Percentiles rank a stretch among this genome's conserved stretches.
Conservation (phyloP, 441 rosid species). For the Adansonia madagascariensis region DNA sequence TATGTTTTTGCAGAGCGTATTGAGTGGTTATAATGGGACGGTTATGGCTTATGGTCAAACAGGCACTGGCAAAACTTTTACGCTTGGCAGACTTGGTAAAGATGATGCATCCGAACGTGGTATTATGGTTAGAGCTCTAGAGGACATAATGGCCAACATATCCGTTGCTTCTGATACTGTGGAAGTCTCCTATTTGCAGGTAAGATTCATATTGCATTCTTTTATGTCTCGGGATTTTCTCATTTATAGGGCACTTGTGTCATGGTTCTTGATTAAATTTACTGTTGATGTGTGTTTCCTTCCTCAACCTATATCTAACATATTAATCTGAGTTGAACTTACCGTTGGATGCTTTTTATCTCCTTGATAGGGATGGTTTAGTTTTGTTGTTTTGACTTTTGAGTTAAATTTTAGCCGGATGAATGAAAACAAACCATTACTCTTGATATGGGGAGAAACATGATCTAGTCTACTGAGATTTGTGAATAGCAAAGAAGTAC, state of each 20-base stretch:
- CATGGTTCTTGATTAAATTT: constrained; percentile 10
- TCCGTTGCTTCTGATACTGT: constrained; percentile 57
- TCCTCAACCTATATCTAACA: background rate
- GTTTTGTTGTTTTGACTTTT: constrained; percentile 11
- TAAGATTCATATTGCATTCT: constrained; percentile 30
- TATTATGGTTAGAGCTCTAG: constrained; percentile 86
- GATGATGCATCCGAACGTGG: constrained; percentile 88
- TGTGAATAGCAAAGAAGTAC: background rate
- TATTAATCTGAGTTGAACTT: background rate
- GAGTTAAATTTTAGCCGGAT: constrained; percentile 2
- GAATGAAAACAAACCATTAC: background rate
- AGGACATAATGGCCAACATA: constrained; percentile 61
- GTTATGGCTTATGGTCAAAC: constrained; percentile 98
- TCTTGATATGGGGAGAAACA: constrained; percentile 1
- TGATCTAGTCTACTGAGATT: constrained; percentile 15
- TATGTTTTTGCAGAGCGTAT: constrained; percentile 65
- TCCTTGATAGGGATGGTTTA: background rate
- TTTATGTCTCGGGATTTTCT: background rate
- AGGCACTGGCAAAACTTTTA: constrained; percentile 89
- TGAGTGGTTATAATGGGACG: constrained; percentile 91
- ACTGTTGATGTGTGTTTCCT: constrained; percentile 15
- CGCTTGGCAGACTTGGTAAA: constrained; percentile 80
- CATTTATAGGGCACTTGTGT: background rate
- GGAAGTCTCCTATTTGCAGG: constrained; percentile 91
- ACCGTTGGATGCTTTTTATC: background rate